Conservation (phyloP, 805 yeast species). For the Spathaspora passalidarum region DNA sequence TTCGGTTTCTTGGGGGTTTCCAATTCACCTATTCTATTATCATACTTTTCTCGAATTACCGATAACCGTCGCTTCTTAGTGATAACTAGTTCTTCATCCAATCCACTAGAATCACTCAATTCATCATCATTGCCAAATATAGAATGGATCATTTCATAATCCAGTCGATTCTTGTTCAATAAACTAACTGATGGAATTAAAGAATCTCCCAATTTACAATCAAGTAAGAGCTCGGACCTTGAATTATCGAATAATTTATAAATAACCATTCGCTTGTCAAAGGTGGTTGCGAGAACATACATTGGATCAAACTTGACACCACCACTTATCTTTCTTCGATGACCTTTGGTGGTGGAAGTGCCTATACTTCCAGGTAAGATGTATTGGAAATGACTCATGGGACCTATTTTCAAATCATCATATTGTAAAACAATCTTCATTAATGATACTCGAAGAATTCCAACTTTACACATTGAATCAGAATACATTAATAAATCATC, state of each 20-base stretch:
- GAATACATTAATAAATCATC: slow-evolving; percentile 18
- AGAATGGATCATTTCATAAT: slow-evolving; percentile 2
- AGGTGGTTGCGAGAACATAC: slow-evolving; percentile 19
- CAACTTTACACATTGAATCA: slow-evolving; percentile 31
- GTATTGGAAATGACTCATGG: slow-evolving; percentile 5
- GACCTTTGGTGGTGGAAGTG: not conserved
- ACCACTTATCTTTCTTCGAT: not conserved
- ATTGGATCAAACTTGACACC: slow-evolving; percentile 19
- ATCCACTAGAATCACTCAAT: not conserved
- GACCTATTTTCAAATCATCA: slow-evolving; percentile 18
- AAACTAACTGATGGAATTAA: slow-evolving; percentile 7
- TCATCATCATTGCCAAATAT: slow-evolving; percentile 2
- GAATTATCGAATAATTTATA: slow-evolving; percentile 21
- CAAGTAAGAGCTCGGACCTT: slow-evolving; percentile 13
- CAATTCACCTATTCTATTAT: not conserved
- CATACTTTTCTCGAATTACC: not conserved
- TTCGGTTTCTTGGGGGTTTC: not conserved
- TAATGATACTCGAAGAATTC: slow-evolving; percentile 17
- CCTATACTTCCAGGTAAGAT: not conserved
- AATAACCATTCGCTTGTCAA: slow-evolving; percentile 19
- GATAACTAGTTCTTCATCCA: not conserved
- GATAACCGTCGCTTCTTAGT: not conserved
- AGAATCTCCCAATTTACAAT: slow-evolving; percentile 12
- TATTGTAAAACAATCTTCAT: slow-evolving; percentile 13
- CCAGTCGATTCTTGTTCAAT: not conserved